Percentiles rank a stretch among this genome's conserved stretches.
These are phyloP conservation scores for Microdochium nivale DNA, from an alignment of 2,329 filamentous ascomycete species.

Conservation along the genomic window DNA sequence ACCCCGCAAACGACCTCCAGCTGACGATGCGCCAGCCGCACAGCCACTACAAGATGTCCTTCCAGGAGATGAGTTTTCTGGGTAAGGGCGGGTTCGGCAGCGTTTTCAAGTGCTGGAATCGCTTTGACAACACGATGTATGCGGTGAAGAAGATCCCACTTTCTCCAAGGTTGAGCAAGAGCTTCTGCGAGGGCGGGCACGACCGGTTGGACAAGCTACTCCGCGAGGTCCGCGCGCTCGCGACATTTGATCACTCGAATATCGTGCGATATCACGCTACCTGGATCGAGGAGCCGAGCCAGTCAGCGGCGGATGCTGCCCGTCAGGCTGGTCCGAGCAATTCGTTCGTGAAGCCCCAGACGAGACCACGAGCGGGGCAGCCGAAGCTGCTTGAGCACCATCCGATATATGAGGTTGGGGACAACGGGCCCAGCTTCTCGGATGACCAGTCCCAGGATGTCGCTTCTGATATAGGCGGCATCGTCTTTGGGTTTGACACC, in stretches of 20 bases:
- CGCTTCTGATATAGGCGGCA: not conserved
- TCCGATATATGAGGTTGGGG: not conserved
- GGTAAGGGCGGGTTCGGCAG: constrained; percentile 23
- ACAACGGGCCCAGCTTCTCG: not conserved
- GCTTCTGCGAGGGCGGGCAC: constrained; percentile 17
- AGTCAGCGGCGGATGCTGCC: not conserved
- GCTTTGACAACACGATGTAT: constrained; percentile 18
- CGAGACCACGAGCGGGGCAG: not conserved
- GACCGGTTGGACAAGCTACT: constrained; percentile 19
- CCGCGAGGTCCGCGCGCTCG: constrained; percentile 20
- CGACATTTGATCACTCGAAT: constrained; percentile 21
- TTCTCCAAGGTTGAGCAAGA: constrained; percentile 15
- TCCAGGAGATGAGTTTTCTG: constrained; percentile 16
- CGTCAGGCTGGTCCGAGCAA: not conserved
- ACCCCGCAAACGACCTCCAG: constrained; percentile 13
- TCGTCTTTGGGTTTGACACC: not conserved
- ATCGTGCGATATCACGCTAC: constrained; percentile 22
- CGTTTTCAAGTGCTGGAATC: constrained; percentile 19
- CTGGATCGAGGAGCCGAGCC: constrained; percentile 20
- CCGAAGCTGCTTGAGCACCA: not conserved
- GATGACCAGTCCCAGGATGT: not conserved
- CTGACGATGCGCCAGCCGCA: constrained; percentile 5
- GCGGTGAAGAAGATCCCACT: constrained; percentile 23
- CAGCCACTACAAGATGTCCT: constrained; percentile 19
- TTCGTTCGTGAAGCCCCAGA: not conserved